Base-by-base conservation (phyloP, 768 basidiomycete species). In the Trichaptum fuscoviolaceum region DNA sequence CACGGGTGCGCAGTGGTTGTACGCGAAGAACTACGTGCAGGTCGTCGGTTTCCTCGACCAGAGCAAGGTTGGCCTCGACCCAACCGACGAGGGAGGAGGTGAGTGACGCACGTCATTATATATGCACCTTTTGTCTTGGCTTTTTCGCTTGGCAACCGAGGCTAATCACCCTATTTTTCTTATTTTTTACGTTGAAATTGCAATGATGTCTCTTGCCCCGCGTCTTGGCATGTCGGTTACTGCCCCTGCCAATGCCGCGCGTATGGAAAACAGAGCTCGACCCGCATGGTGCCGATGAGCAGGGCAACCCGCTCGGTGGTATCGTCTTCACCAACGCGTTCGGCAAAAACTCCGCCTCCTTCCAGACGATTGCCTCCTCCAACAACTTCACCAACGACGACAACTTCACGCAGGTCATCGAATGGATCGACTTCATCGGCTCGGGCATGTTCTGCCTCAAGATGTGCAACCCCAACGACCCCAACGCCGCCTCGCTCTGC, bases 21-120 rank as follows among this genome's bases (percentile, higher is more conserved):
- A 70, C n/a, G 65, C 70, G 2, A 62, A 64, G 52, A 65, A 68
- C 58, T 71, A 71, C 58, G 63, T 71, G 12, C 67, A 71, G 59
- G 65, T 71, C 57, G 67, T 68, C 64, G 79, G 78, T 57, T 73
- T 73, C 58, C 77, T 79, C n/a, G 79, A 81, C 70, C 74, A 80
- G 42, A 79, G 78, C 67, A 76, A 76, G 71, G 70, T 81, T 66
- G 78, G 79, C 74, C 72, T 82, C 63, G 57, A 60, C 0, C 34
- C 62, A 7, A 74, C 73, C 10, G 81, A 82, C 65, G 66, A 70
- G 25, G 80, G 81, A 63, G 81, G 81, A 64, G 79, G 65, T 65
- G 59, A 35, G 57, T 52, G 15, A 18, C 25, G 62, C 77, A 71
- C 75, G 79, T 30, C 77, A 77, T 68, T 75, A 77, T 23, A 52